Percentiles rank a stretch among this genome's conserved stretches.
Evolutionary conservation across 1,284 basidiomycete species (phyloP).

Genomic region (Ceratobasidium sp.): DNA sequence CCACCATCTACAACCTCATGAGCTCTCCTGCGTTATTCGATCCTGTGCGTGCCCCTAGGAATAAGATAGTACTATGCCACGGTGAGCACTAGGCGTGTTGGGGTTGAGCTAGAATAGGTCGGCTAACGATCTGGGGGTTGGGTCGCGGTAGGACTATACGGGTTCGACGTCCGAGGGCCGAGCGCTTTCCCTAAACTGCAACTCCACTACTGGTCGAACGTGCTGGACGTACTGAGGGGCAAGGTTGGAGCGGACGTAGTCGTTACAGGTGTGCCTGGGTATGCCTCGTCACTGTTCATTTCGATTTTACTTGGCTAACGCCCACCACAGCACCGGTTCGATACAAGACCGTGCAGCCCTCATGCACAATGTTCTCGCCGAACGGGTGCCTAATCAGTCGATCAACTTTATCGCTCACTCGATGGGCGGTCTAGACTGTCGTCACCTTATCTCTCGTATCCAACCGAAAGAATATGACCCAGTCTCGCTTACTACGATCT

Average conservation of each 20-base stretch:
- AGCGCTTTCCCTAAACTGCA: slow-evolving; percentile 83
- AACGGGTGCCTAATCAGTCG: slow-evolving; percentile 75
- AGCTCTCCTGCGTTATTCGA: slow-evolving; percentile 77
- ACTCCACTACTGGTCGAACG: slow-evolving; percentile 95
- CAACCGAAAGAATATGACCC: slow-evolving; percentile 87
- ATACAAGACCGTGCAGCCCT: slow-evolving; percentile 85
- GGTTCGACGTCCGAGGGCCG: slow-evolving; percentile 89
- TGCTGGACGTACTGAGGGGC: slow-evolving; percentile 84
- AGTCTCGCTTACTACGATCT: slow-evolving; percentile 88
- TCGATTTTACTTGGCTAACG: neutral
- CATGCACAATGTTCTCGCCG: slow-evolving; percentile 80
- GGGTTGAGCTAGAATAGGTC: neutral
- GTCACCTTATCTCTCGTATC: slow-evolving; percentile 90
- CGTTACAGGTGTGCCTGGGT: slow-evolving; percentile 95
- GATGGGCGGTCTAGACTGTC: slow-evolving; percentile 96
- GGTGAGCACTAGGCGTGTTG: slow-evolving; percentile 67
- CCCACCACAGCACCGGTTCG: slow-evolving; percentile 83
- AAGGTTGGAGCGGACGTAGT: slow-evolving; percentile 92
- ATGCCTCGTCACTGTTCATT: slow-evolving; percentile 55
- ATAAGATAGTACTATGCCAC: slow-evolving; percentile 95
- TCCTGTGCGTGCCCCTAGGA: slow-evolving; percentile 81
- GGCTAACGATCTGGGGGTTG: neutral
- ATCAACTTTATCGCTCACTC: slow-evolving; percentile 96
- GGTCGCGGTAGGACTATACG: slow-evolving; percentile 80
- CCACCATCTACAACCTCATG: slow-evolving; percentile 78